Evolutionary conservation across 306 rosid species (phyloP), one percentile per base, ranked within the genome.

Genomic region (Sophora flavescens): DNA sequence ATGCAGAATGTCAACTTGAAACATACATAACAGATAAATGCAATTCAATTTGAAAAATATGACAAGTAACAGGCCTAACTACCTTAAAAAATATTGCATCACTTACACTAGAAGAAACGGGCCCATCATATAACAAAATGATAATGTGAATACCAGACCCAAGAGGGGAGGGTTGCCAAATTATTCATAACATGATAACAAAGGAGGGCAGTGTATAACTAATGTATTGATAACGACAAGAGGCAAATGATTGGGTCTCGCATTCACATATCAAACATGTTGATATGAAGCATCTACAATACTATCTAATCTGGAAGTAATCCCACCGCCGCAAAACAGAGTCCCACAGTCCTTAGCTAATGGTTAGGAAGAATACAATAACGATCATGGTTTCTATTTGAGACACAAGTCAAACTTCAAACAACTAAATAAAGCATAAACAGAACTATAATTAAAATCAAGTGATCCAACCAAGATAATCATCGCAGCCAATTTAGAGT

Each of bases 21-120:
- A 53, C 45, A 53, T 56, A 39, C 30, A 63, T 13, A 4, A 67
- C 10, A 28, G 5, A 45, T 22, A 58, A 6, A 41, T 6, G 6
- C 13, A 82, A 48, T 32, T 12, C n/a, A 77, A 38, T 6, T 70
- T 71, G 51, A 35, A 50, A 50, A 41, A 38, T 41, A 12, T 5
- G 66, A 53, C 22, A 45, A 16, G 8, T 18, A 57, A 22, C 6
- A 36, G 45, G 56, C 54, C 47, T 32, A 81, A 17, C 67, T 6
- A 22, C 16, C 2, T 17, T 1, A 36, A 14, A 36, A 15, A 38
- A 63, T 38, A 76, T 32, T 42, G 18, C 12, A 35, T 11, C 33
- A 8, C 38, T 56, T 14, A 65, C 51, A 44, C 48, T 5, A 57
- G 26, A 45, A 70, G 38, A 56, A 32, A 57, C n/a, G 16, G 8